Evolutionary conservation across 306 rosid species (phyloP), one percentile per base, ranked within the genome.

Genomic region (Quercus glauca): DNA sequence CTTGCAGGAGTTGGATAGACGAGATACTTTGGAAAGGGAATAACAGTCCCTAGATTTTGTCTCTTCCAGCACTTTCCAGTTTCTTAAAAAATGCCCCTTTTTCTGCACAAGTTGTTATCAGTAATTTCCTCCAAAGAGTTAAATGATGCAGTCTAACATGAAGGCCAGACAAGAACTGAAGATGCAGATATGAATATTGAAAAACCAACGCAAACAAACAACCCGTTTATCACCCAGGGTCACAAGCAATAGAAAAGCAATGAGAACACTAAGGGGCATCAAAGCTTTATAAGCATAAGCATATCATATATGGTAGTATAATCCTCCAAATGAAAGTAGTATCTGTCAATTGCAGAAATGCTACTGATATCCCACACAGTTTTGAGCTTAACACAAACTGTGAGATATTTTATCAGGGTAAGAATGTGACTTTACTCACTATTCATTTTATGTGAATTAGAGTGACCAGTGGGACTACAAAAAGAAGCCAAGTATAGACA

Each of bases 1-100:
- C 69, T 83, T 81, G 85, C 94, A 88, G 45, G 92, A 79, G 23
- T 82, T 71, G 20, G 80, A 78, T 76, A 89, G 78, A 59, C 21
- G 73, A 14, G 84, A 84, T 75, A 92, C 86, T 73, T 89, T 89
- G 1, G 85, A 79, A 53, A 94, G 85, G 5, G 87, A 89, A 80
- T 43, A 74, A 76, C 87, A 91, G 73, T 82, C 87, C 74, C 10
- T 69, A 41, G 88, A 86, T 35, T 73, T 71, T 74, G 52, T 76
- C 83, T 88, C 90, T 74, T 88, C 92, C 3, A 64, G 89, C 70
- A 88, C 71, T 51, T 85, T 87, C 97, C 94, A 94, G 89, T 94
- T 92, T 78, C 82, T 86, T 3, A 80, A 75, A 59, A 82, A 75
- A 41, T 59, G 75, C 56, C 73, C 71, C 43, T 59, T 80, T 80